A percentile compares a stretch with the other conserved stretches of the same genome.
phyloP scores from a whole-genome alignment of 2,329 filamentous ascomycete species.

The Colletotrichum euphorbiae region DNA sequence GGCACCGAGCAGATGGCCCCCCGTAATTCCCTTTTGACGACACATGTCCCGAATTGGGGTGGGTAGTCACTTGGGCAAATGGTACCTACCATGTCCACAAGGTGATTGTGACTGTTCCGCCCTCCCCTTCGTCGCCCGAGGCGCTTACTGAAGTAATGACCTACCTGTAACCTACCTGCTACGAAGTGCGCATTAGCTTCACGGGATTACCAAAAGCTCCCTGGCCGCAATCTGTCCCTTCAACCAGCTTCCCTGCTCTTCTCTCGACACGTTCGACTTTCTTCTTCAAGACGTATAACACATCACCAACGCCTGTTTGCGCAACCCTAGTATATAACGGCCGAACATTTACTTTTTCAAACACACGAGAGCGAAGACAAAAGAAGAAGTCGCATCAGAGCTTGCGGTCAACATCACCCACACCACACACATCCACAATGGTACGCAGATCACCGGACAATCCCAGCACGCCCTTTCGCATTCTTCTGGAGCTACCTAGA shows the following conservation, averaged over 20 bases:
- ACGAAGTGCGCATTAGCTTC: constrained; percentile 13
- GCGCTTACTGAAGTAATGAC: background rate
- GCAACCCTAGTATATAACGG: constrained; percentile 14
- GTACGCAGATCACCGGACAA: constrained; percentile 32
- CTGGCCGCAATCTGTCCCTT: constrained; percentile 40
- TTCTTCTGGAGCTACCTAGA: background rate
- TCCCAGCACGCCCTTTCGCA: background rate
- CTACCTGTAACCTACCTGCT: background rate
- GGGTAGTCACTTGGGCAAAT: constrained; percentile 9
- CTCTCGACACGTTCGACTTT: constrained; percentile 32
- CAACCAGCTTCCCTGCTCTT: constrained; percentile 38
- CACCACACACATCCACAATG: constrained; percentile 38
- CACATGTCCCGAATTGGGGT: constrained; percentile 41
- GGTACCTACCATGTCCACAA: constrained; percentile 14
- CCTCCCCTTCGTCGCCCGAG: background rate
- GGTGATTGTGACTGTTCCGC: constrained; percentile 21
- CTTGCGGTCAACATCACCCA: constrained; percentile 8
- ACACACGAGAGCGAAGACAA: background rate
- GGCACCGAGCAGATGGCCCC: constrained; percentile 24
- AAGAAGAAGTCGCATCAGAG: constrained; percentile 17
- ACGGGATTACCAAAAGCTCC: constrained; percentile 12
- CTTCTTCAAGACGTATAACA: background rate
- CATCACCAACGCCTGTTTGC: constrained; percentile 4
- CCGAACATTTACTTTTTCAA: background rate
- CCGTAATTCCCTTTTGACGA: constrained; percentile 40